Evolutionary conservation across 495 filamentous ascomycete species (phyloP).

Genomic region (Annulohypoxylon moriforme): DNA sequence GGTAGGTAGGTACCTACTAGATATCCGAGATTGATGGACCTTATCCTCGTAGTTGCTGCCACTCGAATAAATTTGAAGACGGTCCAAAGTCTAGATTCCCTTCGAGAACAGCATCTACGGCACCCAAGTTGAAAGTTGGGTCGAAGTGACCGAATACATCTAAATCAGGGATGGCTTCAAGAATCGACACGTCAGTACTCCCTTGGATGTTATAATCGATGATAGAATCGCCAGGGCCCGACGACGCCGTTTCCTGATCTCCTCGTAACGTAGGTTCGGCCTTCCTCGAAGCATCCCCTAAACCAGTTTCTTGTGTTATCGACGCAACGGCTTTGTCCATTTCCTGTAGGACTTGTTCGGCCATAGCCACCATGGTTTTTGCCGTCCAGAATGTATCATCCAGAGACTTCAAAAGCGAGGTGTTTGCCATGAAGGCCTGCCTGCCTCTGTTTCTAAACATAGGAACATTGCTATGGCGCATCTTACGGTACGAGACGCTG

Average conservation of each 20-base stretch:
- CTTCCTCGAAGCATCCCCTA: slow-evolving; percentile 37
- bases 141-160: slow-evolving; percentile 60
- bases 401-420: slow-evolving; percentile 65
- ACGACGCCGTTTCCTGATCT: slow-evolving; percentile 27
- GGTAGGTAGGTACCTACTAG: background rate
- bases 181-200: slow-evolving; percentile 42
- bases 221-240: slow-evolving; percentile 9
- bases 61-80: slow-evolving; percentile 52
- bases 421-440: slow-evolving; percentile 68
- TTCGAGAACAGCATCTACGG: slow-evolving; percentile 56
- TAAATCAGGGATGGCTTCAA: slow-evolving; percentile 51
- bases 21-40: background rate
- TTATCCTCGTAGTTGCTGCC: slow-evolving; percentile 48
- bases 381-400: slow-evolving; percentile 67
- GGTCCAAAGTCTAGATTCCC: slow-evolving; percentile 55
- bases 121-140: slow-evolving; percentile 56
- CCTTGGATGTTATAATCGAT: slow-evolving; percentile 27
- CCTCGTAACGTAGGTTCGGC: slow-evolving; percentile 18
- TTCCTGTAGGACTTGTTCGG: slow-evolving; percentile 52
- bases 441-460: slow-evolving; percentile 72
- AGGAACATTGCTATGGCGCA: slow-evolving; percentile 71
- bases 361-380: slow-evolving; percentile 49
- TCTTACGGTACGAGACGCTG: slow-evolving; percentile 76
- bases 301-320: slow-evolving; percentile 47
- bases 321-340: slow-evolving; percentile 53